Evolutionary conservation across 2,329 filamentous ascomycete genomes (phyloP).

Genomic region (Epichloe sylvatica): DNA sequence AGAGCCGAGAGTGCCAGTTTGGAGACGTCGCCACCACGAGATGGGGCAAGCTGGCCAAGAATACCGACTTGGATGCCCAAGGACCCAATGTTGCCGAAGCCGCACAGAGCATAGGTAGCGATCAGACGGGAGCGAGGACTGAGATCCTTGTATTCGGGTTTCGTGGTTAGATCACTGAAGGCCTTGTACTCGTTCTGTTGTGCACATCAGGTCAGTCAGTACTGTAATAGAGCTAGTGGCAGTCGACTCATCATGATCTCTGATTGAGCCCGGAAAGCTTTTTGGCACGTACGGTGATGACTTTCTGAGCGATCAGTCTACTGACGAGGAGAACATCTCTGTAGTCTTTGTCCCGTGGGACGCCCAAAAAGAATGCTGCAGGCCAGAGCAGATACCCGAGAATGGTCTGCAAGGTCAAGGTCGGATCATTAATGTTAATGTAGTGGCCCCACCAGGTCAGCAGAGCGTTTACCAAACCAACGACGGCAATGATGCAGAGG

Average conservation of each 20-base stretch:
- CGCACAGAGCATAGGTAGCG: conserved; percentile 73
- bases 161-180: conserved; percentile 43
- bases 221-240: no score
- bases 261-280: no score
- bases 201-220: no score
- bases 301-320: conserved; percentile 69
- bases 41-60: conserved; percentile 64
- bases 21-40: conserved; percentile 60
- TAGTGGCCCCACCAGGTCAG: conserved; percentile 77
- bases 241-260: no score
- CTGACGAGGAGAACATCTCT: conserved; percentile 56
- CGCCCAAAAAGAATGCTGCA: conserved; percentile 66
- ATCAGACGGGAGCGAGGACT: conserved; percentile 63
- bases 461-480: conserved; percentile 61
- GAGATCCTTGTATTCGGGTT: conserved; percentile 46
- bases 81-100: conserved; percentile 75
- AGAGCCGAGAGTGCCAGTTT: conserved; percentile 64
- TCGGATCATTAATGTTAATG: conserved; percentile 54
- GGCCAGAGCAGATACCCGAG: conserved; percentile 68
- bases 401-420: conserved; percentile 59
- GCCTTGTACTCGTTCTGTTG: conserved; percentile 63
- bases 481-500: conserved; percentile 69
- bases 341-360: conserved; percentile 48
- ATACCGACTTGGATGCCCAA: conserved; percentile 85
- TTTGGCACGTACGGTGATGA: conserved; percentile 47